These are phyloP conservation scores for Aspergillus viridinutans DNA, from an alignment of 2,329 filamentous ascomycete species.

Conservation along the genomic window DNA sequence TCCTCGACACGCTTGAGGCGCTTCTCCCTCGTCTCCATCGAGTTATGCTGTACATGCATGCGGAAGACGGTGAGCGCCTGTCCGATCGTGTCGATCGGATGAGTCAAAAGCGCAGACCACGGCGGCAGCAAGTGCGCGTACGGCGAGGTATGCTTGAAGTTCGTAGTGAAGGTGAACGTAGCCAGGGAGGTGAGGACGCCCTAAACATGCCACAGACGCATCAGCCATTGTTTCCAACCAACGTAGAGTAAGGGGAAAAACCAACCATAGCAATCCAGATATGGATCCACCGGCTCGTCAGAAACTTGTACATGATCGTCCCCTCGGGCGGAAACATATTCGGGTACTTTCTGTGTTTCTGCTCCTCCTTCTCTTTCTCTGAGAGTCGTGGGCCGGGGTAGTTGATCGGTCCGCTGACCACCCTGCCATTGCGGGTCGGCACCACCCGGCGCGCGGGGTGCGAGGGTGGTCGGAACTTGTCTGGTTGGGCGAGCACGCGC, in stretches of 20 bases:
- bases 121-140: constrained; percentile 75
- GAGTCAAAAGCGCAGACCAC: constrained; percentile 61
- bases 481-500: constrained; percentile 76
- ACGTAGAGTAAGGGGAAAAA: constrained; percentile 1
- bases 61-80: constrained; percentile 68
- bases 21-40: constrained; percentile 64
- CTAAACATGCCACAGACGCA: constrained; percentile 31
- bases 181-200: constrained; percentile 67
- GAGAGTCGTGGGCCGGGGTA: constrained; percentile 69
- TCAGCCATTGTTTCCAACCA: not conserved
- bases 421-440: constrained; percentile 35
- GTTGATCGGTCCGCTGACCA: constrained; percentile 50
- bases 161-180: constrained; percentile 67
- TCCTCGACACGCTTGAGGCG: constrained; percentile 74
- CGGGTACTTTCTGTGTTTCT: constrained; percentile 72
- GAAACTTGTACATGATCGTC: constrained; percentile 78
- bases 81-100: constrained; percentile 64
- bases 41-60: constrained; percentile 70
- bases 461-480: constrained; percentile 87
- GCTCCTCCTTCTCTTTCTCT: constrained; percentile 60
- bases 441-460: constrained; percentile 68
- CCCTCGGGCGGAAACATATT: constrained; percentile 83
- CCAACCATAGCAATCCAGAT: constrained; percentile 74
- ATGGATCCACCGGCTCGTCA: constrained; percentile 73
- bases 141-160: constrained; percentile 74